Evolutionary conservation across 306 rosid species (phyloP), one percentile per base, ranked within the genome.

Genomic region (Astragalus glycyphyllos): DNA sequence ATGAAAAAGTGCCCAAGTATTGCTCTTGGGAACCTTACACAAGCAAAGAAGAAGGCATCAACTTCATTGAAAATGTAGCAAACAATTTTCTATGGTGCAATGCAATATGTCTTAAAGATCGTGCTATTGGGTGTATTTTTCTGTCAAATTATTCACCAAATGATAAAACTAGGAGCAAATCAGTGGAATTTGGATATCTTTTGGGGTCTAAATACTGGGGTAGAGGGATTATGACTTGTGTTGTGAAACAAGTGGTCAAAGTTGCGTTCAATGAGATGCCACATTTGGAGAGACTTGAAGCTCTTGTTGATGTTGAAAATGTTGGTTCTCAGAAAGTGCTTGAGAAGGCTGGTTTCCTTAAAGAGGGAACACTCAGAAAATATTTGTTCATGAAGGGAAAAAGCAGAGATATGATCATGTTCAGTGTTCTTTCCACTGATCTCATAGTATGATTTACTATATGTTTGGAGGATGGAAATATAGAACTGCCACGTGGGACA

Each of bases 241-340:
- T 77, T 38, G 96, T 90, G 75, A 88, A 82, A 51, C 50, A 82
- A 78, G 90, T 57, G 61, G 60, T 56, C 7, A 75, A 84, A 71
- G 71, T 14, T 34, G 82, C 82, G 6, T 92, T 90, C 10, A 42
- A 2, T 8, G 96, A 90, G 17, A 66, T 84, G 68, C 44, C 78
- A 5, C 63, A 84, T 13, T 26, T 92, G 84, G 96, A 82, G 73
- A 85, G 98, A 68, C 42, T 92, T 37, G 98, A 88, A 71, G 98
- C 91, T 75, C 15, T 86, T 0, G 91, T 86, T 64, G 96, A 86
- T 80, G 85, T 80, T 34, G 77, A 85, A 12, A 92, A 92, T 58
- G 54, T 69, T 54, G 90, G 79, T 2, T 92, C 98, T 16, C 93
- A 86, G 29, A 88, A 72, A 62, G 91, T 92, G 37, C 11, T 92